Conservation (phyloP, 2,329 filamentous ascomycete species). For the Phialocephala sp. region DNA sequence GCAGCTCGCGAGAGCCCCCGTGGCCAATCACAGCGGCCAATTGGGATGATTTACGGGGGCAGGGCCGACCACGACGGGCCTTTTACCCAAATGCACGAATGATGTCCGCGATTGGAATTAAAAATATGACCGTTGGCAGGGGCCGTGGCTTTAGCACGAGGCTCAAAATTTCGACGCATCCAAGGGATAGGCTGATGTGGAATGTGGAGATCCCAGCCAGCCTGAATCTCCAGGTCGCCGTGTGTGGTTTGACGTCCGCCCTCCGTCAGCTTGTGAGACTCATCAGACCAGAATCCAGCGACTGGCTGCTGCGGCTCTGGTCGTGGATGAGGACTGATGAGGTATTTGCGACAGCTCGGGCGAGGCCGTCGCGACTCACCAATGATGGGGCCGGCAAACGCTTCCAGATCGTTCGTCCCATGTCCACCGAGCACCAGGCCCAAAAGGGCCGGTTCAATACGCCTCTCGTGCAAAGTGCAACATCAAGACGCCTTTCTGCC, state of each 20-base stretch:
- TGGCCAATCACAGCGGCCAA: neutral
- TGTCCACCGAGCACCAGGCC: neutral
- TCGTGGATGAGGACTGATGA: neutral
- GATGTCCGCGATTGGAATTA: neutral
- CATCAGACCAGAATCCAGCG: neutral
- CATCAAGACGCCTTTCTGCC: neutral
- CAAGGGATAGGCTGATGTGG: conserved; percentile 11
- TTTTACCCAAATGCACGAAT: neutral
- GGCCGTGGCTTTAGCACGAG: neutral
- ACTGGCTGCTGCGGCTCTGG: conserved; percentile 7
- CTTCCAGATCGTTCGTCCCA: neutral
- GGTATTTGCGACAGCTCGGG: neutral
- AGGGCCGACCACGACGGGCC: neutral
- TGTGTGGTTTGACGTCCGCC: neutral
- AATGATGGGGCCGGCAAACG: neutral
- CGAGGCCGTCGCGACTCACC: neutral
- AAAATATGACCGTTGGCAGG: neutral
- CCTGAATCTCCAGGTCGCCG: neutral
- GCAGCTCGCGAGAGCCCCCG: neutral
- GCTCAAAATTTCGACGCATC: conserved; percentile 5
- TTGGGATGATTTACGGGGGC: neutral
- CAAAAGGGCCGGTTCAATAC: conserved; percentile 12
- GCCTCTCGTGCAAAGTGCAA: neutral
- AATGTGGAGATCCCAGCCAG: neutral
- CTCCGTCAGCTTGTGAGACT: neutral